Base-by-base conservation (phyloP, 2,329 filamentous ascomycete genomes). In the Pyrenochaeta sp. region DNA sequence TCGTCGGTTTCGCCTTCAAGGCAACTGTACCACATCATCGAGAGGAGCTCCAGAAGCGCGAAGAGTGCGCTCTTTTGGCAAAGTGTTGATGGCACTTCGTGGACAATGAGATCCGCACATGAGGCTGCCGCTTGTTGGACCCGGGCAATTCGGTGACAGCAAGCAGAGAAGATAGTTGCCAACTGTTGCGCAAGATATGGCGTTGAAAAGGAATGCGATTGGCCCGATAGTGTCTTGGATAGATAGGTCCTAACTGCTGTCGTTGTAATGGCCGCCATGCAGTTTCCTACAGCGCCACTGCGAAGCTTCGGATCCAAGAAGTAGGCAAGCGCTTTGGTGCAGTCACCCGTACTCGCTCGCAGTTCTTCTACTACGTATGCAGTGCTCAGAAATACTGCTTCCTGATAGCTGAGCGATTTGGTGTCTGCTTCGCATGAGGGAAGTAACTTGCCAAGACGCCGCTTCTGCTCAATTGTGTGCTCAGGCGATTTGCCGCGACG, bases 21-120 rank as follows among this genome's bases (percentile, higher is more conserved):
- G 73, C 95, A 99, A 72, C 93, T 94, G 47, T 88, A 88, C 94
- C 94, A 99, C 90, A 99, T 93, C 28, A 99, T 85, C 3, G 92
- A 94, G 19, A 99, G 82, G 3, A 99, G 85, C 76, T 99, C 96
- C 9, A 99, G 83, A 15, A 99, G 83, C 1, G 94, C 93, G 78
- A 98, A 99, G 0, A 99, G 83, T 1, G 96, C 96, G 6, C 90
- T 89, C 66, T 91, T 91, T 71, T 97, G 91, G 72, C 94, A 98
- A 15, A 99, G 83, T 2, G 92, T 90, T 3, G 95, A 97, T 1
- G 95, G 95, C 5, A 96, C 89, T 62, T 92, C 88, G 12, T 83
- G 85, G 61, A 99, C 90, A 57, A 99, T 93, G 56, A 90, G 90
- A 74, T 97, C 92, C 0, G 94, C 94, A 66, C 91, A 95, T 27